Percentiles rank a stretch among this genome's conserved stretches.
These are phyloP conservation scores for Vitis hybrid DNA, from an alignment of 177 flowering plant genomes.

Conservation along the genomic window DNA sequence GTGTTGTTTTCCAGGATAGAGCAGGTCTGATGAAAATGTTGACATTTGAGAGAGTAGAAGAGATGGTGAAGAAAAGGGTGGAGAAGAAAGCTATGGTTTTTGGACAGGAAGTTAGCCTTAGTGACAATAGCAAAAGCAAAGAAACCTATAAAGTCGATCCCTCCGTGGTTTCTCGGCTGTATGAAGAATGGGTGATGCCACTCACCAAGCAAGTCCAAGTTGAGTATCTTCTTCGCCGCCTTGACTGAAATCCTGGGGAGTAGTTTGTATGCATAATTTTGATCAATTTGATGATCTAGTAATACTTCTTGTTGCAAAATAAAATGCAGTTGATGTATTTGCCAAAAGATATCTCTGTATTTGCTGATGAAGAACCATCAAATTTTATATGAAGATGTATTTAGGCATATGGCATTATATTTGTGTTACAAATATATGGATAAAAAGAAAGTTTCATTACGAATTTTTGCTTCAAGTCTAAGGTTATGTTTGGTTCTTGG, in stretches of 20 bases:
- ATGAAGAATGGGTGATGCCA: conserved; percentile 86
- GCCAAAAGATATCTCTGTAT: no score
- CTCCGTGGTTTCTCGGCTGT: conserved; percentile 48
- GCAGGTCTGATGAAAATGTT: conserved; percentile 69
- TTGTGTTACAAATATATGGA: no score
- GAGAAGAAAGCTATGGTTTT: conserved; percentile 74
- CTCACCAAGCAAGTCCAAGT: conserved; percentile 83
- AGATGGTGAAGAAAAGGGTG: conserved; percentile 71
- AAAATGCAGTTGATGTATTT: no score
- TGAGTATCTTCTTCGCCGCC: conserved; percentile 81
- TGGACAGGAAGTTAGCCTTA: conserved; percentile 63
- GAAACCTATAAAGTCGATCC: conserved; percentile 66
- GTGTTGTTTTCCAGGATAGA: conserved; percentile 49
- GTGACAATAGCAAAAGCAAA: conserved; percentile 2
- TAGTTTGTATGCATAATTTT: no score
- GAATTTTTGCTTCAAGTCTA: no score
- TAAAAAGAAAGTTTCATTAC: no score
- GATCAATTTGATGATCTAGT: background rate
- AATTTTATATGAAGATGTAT: no score
- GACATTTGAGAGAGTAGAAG: conserved; percentile 69
- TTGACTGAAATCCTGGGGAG: conserved; percentile 36
- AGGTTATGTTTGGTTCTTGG: no score
- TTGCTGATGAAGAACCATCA: no score
- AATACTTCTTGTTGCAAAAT: no score
- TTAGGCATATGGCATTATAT: no score